These are phyloP conservation scores for Metschnikowia vanudenii DNA, from an alignment of 805 yeast genomes.

Conservation along the genomic window DNA sequence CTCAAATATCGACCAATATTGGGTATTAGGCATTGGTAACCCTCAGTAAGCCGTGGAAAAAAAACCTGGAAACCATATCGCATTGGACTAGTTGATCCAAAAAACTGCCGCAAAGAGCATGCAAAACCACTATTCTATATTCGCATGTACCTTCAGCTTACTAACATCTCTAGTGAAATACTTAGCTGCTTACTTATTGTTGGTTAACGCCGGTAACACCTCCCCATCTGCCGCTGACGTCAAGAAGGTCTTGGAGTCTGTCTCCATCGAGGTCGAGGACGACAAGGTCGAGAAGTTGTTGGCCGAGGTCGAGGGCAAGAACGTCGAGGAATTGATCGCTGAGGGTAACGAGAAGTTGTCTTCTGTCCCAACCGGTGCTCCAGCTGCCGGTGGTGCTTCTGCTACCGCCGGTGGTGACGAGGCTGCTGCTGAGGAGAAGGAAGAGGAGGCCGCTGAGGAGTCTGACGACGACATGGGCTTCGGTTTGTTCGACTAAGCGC, in stretches of 20 bases:
- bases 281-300: slow-evolving; percentile 35
- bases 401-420: slow-evolving; percentile 26
- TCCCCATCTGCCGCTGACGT: slow-evolving; percentile 44
- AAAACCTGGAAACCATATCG: no score
- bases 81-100: no score
- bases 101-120: no score
- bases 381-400: slow-evolving; percentile 28
- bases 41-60: no score
- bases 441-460: slow-evolving; percentile 27
- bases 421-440: slow-evolving; percentile 29
- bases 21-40: no score
- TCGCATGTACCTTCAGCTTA: slow-evolving; percentile 5
- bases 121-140: no score
- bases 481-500: slow-evolving; percentile 32
- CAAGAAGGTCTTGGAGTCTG: slow-evolving; percentile 41
- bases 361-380: slow-evolving; percentile 35
- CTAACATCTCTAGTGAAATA: slow-evolving; percentile 41
- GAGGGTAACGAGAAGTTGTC: slow-evolving; percentile 38
- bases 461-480: slow-evolving; percentile 32
- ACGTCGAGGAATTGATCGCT: slow-evolving; percentile 36
- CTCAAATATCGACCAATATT: no score
- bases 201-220: slow-evolving; percentile 47
- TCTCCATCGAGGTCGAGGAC: slow-evolving; percentile 36
- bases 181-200: slow-evolving; percentile 48
- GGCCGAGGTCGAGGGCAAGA: slow-evolving; percentile 37